Percentiles rank a stretch among this genome's conserved stretches.
Conservation (phyloP, 148 eudicot genomes). For the Diospyros lotus region DNA sequence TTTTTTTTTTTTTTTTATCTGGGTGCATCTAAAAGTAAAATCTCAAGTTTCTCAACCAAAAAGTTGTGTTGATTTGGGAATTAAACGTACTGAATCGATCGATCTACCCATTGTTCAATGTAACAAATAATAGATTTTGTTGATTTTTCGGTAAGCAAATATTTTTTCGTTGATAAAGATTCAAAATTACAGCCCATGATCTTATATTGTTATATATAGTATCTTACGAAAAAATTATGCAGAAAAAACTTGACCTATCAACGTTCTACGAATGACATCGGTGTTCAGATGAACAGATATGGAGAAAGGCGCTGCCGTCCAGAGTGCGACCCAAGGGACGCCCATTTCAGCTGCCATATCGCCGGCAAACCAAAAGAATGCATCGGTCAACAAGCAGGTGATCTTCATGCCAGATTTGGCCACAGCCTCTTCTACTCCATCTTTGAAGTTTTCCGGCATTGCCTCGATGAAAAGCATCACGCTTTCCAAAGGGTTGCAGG, state of each 20-base stretch:
- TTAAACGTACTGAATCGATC: too few species aligned
- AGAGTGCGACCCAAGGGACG: slow-evolving; percentile 36
- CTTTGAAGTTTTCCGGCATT: slow-evolving; percentile 19
- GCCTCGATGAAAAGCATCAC: slow-evolving; percentile 24
- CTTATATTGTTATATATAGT: too few species aligned
- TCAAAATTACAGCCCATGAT: too few species aligned
- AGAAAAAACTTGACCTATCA: neutral
- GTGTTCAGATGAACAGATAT: slow-evolving; percentile 41
- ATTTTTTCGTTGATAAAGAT: too few species aligned
- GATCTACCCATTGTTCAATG: too few species aligned
- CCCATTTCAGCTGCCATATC: slow-evolving; percentile 39
- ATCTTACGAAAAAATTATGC: too few species aligned
- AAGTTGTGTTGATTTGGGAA: too few species aligned
- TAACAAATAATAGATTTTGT: too few species aligned
- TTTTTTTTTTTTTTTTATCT: too few species aligned
- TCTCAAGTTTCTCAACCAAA: too few species aligned
- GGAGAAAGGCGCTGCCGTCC: slow-evolving; percentile 37
- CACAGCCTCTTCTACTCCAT: slow-evolving; percentile 30
- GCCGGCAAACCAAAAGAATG: slow-evolving; percentile 49
- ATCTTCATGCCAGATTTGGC: slow-evolving; percentile 29
- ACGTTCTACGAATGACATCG: slow-evolving; percentile 15
- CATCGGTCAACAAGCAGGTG: slow-evolving; percentile 36
- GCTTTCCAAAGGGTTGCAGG: slow-evolving; percentile 21
- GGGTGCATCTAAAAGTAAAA: too few species aligned
- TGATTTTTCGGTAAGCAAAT: too few species aligned